Conservation (phyloP, 768 basidiomycete genomes). For the Leccinum boreale region DNA sequence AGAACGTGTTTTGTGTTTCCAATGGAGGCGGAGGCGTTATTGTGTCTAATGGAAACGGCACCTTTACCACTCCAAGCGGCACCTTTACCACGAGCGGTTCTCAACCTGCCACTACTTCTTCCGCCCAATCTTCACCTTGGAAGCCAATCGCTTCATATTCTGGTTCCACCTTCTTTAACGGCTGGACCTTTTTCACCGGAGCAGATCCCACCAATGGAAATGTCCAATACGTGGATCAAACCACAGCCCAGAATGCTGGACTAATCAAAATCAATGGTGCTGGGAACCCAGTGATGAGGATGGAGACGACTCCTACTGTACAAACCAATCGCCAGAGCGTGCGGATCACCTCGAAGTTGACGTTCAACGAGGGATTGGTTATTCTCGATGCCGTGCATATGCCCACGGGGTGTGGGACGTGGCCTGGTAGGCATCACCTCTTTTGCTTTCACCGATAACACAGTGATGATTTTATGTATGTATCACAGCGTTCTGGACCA, state of each 20-base stretch:
- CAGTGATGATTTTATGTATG: constrained; percentile 1
- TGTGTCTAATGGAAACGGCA: constrained; percentile 16
- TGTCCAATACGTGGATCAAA: constrained; percentile 65
- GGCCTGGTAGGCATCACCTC: constrained; percentile 50
- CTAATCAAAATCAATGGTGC: constrained; percentile 63
- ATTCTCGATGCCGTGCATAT: constrained; percentile 85
- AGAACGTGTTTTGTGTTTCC: constrained; percentile 36
- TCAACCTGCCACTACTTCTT: constrained; percentile 14
- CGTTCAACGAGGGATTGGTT: constrained; percentile 65
- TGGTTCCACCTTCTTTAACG: constrained; percentile 76
- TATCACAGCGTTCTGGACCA: constrained; percentile 44
- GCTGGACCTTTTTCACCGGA: constrained; percentile 69
- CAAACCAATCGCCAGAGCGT: constrained; percentile 69
- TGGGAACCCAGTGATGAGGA: constrained; percentile 82
- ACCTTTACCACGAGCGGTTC: constrained; percentile 22
- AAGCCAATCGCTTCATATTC: constrained; percentile 55
- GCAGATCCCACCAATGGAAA: constrained; percentile 76
- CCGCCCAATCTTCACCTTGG: constrained; percentile 49
- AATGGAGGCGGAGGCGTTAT: constrained; percentile 18
- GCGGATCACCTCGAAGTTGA: constrained; percentile 64
- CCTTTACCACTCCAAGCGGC: constrained; percentile 23
- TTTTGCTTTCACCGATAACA: background rate
- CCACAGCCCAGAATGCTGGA: constrained; percentile 54
- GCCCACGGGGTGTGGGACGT: constrained; percentile 86
- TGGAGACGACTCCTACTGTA: constrained; percentile 79